These are phyloP conservation scores for Arabis alpina DNA, from an alignment of 345 rosid genomes.

Conservation along the genomic window DNA sequence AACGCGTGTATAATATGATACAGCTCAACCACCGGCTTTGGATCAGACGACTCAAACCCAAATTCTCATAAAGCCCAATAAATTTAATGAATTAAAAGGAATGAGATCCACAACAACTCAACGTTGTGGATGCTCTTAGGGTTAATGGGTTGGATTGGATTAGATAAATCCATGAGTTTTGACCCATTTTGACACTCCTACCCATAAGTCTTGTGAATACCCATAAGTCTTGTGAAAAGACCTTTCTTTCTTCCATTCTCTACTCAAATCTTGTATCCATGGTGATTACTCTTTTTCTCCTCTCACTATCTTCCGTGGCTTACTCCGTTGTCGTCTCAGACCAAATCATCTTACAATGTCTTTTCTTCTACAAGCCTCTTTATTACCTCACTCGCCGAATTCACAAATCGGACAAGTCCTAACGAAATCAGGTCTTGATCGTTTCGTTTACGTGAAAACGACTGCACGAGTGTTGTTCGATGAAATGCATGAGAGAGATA, in stretches of 20 bases:
- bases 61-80: too few relatives aligned
- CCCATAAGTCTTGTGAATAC: too few relatives aligned
- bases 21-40: too few relatives aligned
- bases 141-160: too few relatives aligned
- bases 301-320: constrained; percentile 52
- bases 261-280: constrained; percentile 50
- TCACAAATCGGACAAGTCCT: constrained; percentile 51
- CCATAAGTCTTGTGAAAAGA: constrained; percentile 31
- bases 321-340: constrained; percentile 51
- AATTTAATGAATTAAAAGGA: too few relatives aligned
- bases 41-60: too few relatives aligned
- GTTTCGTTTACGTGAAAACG: constrained; percentile 55
- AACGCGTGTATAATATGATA: too few relatives aligned
- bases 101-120: too few relatives aligned
- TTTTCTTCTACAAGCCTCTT: constrained; percentile 48
- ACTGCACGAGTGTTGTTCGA: constrained; percentile 60
- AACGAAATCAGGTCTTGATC: constrained; percentile 56
- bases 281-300: constrained; percentile 47
- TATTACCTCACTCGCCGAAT: constrained; percentile 14
- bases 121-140: too few relatives aligned
- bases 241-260: constrained; percentile 55
- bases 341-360: constrained; percentile 68
- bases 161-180: too few relatives aligned
- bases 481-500: constrained; percentile 69
- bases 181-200: too few relatives aligned